A percentile compares a stretch with the other conserved stretches of the same genome.
Conservation (phyloP, 352 stramenopile species). For the Pythium pyrilobum region DNA sequence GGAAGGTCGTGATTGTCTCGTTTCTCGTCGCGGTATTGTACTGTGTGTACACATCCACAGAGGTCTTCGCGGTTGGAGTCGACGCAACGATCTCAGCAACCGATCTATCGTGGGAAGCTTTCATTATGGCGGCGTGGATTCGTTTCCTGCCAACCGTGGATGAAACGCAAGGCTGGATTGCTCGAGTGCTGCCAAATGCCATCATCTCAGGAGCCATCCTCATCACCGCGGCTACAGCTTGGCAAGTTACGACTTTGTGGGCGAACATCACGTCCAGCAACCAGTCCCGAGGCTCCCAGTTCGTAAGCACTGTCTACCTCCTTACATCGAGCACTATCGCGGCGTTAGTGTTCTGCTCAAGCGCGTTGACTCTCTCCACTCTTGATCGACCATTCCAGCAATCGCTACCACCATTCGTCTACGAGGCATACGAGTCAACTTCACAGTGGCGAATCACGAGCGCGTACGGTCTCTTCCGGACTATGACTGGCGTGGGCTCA, state of each 20-base stretch:
- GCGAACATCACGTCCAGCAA: background rate
- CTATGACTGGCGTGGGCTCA: constrained; percentile 86
- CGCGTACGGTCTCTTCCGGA: constrained; percentile 85
- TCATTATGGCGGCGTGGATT: constrained; percentile 24
- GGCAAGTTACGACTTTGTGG: constrained; percentile 24
- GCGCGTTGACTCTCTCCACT: constrained; percentile 32
- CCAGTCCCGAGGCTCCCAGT: background rate
- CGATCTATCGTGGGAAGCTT: constrained; percentile 5
- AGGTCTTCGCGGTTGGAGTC: constrained; percentile 15
- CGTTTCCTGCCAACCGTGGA: constrained; percentile 30
- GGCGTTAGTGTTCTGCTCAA: constrained; percentile 34
- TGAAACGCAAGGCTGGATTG: constrained; percentile 37
- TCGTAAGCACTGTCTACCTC: constrained; percentile 20
- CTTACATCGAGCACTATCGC: constrained; percentile 18
- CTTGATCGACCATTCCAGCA: constrained; percentile 35
- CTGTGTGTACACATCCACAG: constrained; percentile 24
- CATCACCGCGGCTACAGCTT: constrained; percentile 16
- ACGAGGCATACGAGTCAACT: constrained; percentile 23
- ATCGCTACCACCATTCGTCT: constrained; percentile 24
- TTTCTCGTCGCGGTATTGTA: constrained; percentile 13
- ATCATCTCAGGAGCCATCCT: constrained; percentile 14
- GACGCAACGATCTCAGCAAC: background rate
- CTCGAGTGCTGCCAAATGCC: constrained; percentile 23
- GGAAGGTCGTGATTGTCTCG: background rate
- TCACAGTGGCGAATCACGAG: constrained; percentile 39